Percentiles rank a stretch among this genome's conserved stretches.
Evolutionary conservation across 2,329 filamentous ascomycete species (phyloP).

Genomic region (Colletotrichum euphorbiae): DNA sequence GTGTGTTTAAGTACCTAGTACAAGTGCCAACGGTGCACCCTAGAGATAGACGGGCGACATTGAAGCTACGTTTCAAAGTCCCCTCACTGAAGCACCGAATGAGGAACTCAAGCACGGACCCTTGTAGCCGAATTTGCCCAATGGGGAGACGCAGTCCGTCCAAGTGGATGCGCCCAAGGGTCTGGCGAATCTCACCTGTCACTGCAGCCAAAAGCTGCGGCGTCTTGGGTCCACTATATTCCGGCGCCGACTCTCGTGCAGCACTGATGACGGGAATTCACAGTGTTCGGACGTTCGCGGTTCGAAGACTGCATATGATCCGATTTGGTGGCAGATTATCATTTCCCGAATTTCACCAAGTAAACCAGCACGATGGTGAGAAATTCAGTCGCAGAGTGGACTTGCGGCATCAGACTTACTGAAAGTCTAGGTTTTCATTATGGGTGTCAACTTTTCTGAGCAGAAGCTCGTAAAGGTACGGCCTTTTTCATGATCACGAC

Average conservation of each 20-base stretch:
- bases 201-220: slow-evolving; percentile 24
- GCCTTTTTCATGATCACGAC: neutral
- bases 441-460: slow-evolving; percentile 89
- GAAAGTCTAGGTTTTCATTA: slow-evolving; percentile 78
- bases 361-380: slow-evolving; percentile 27
- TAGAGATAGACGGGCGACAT: slow-evolving; percentile 11
- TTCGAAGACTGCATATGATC: neutral
- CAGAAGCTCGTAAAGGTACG: slow-evolving; percentile 83
- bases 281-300: slow-evolving; percentile 28
- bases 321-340: slow-evolving; percentile 3
- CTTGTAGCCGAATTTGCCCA: slow-evolving; percentile 34
- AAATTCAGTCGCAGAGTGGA: neutral
- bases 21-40: slow-evolving; percentile 1
- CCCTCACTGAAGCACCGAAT: slow-evolving; percentile 40
- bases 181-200: too few relatives aligned
- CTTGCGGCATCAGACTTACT: neutral
- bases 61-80: slow-evolving; percentile 38
- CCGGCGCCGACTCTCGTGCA: slow-evolving; percentile 36
- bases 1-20: slow-evolving; percentile 29
- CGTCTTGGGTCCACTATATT: slow-evolving; percentile 25
- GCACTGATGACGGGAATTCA: slow-evolving; percentile 18
- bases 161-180: slow-evolving; percentile 11
- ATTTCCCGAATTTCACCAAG: neutral
- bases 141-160: slow-evolving; percentile 31
- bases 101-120: slow-evolving; percentile 36